phyloP scores from a whole-genome alignment of 176 grass and related monocot genomes.

The Hyparrhenia diplandra region DNA sequence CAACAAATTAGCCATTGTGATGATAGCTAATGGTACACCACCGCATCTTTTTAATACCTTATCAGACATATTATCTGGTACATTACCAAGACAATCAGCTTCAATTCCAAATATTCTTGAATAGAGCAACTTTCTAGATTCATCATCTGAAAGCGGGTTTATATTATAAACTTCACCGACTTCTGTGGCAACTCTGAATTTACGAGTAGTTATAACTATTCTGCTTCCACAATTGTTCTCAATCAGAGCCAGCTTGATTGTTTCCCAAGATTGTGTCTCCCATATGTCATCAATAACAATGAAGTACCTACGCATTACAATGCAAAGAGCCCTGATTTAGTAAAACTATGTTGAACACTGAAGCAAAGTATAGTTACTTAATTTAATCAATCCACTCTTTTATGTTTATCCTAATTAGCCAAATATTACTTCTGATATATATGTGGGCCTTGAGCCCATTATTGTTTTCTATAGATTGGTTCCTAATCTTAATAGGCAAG shows the following conservation, averaged over 20 bases:
- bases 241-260: background rate
- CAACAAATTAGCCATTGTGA: conserved; percentile 3
- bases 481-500: too few relatives aligned
- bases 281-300: conserved; percentile 1
- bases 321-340: background rate
- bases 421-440: too few relatives aligned
- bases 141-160: background rate
- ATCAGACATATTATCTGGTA: background rate
- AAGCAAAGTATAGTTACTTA: background rate
- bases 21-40: background rate
- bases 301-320: background rate
- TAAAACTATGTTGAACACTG: background rate
- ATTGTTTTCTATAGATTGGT: too few relatives aligned
- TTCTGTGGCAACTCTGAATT: background rate
- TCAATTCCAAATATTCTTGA: background rate
- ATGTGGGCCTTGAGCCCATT: too few relatives aligned
- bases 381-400: background rate
- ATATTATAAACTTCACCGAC: background rate
- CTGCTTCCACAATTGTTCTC: background rate
- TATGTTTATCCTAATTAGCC: background rate
- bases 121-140: background rate
- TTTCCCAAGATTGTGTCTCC: conserved; percentile 1
- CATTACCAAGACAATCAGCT: background rate
- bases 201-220: background rate
- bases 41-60: background rate